Evolutionary conservation across 2,329 filamentous ascomycete genomes (phyloP), one percentile per base, ranked within the genome.

Genomic region (Orbilia brochopaga): DNA sequence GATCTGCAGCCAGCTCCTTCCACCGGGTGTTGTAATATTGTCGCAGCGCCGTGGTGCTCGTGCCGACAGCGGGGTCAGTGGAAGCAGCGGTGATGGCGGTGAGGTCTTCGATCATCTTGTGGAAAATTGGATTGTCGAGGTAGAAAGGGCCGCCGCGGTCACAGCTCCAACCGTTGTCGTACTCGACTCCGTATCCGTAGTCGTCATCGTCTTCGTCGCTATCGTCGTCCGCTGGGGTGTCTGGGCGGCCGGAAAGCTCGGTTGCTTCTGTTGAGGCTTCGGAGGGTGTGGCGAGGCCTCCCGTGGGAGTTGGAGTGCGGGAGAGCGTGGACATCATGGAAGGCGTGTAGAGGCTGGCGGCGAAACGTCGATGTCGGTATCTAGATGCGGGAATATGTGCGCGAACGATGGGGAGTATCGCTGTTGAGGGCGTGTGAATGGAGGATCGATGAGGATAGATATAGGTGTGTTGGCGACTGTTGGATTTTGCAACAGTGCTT

Each of bases 231-330:
- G n/a, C n/a, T n/a, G n/a, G n/a, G n/a, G 40, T 24, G n/a, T 54
- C 27, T 15, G 48, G 50, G 13, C 58, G 64, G 19, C 48, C 24
- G 27, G 62, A 51, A 24, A 53, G 59, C 30, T 62, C 61, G 35
- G 59, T 64, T 17, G 66, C n/a, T 7, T 48, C 19, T 4, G 59
- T 19, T 8, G 59, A 53, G 27, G 35, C 27, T 24, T 69, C 65
- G 4, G 59, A 59, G 15, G 19, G 27, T 8, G n/a, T 19, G n/a
- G 57, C 52, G 15, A 42, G 27, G 15, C n/a, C 37, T 13, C 35
- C 11, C n/a, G 66, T 70, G 23, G 66, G 66, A 21, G 59, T 70
- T 23, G 66, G 66, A 4, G 57, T 63, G 13, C 66, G 66, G 27
- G 66, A 70, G 24, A 70, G 59, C 10, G 42, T 58, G 24, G 59